phyloP scores from a whole-genome alignment of 164 flowering plant species.

The Brasenia schreberi region DNA sequence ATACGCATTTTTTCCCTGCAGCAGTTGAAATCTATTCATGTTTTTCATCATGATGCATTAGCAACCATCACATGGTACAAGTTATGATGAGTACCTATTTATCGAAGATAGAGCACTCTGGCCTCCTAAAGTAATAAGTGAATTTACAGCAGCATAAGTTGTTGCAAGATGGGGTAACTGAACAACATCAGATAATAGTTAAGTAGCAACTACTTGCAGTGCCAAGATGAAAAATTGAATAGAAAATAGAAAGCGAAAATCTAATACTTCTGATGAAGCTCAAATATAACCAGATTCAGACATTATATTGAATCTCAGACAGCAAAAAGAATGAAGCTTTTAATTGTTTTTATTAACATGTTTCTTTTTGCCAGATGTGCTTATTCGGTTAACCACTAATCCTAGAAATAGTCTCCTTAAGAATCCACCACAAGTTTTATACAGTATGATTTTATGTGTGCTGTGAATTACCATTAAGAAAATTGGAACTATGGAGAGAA shows the following conservation, averaged over 20 bases:
- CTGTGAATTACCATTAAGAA: no score
- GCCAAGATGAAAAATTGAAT: background rate
- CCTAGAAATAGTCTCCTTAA: no score
- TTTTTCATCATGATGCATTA: background rate
- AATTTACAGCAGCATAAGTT: slow-evolving; percentile 91
- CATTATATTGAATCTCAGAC: no score
- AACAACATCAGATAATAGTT: background rate
- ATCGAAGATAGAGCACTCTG: slow-evolving; percentile 63
- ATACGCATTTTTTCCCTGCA: slow-evolving; percentile 45
- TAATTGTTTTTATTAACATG: no score
- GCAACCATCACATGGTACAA: background rate
- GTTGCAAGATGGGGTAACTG: slow-evolving; percentile 98
- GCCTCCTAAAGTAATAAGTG: slow-evolving; percentile 84
- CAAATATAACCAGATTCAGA: no score
- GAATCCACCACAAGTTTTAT: no score
- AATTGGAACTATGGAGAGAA: no score
- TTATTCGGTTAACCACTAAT: no score
- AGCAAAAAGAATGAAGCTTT: no score
- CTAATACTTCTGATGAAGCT: no score
- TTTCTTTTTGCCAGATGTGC: no score
- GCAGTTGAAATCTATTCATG: slow-evolving; percentile 7
- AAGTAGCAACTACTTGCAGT: background rate
- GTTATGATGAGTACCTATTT: slow-evolving; percentile 46
- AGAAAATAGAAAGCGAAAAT: background rate
- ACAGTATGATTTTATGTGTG: no score